A percentile compares a stretch with the other conserved stretches of the same genome.
Conservation (phyloP, 1,284 basidiomycete genomes). For the Rhodotorula sp. region DNA sequence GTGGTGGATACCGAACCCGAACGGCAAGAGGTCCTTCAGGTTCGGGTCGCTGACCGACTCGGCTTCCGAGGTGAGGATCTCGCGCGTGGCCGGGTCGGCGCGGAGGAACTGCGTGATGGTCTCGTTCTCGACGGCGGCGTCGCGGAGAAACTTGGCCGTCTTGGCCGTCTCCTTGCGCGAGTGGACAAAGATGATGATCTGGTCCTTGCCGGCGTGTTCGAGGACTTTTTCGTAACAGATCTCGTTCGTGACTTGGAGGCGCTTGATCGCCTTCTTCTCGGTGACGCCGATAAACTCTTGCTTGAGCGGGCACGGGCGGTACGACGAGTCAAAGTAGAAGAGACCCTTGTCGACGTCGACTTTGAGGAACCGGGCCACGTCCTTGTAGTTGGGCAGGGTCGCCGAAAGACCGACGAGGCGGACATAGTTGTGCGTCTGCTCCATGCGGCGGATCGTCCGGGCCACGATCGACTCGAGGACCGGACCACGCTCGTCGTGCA, state of each 20-base stretch:
- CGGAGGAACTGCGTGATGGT: constrained; percentile 93
- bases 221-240: constrained; percentile 99
- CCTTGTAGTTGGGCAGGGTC: constrained; percentile 95
- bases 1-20: constrained; percentile 97
- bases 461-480: constrained; percentile 92
- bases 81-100: constrained; percentile 81
- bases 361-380: constrained; percentile 97
- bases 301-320: constrained; percentile 90
- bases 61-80: constrained; percentile 81
- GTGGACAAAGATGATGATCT: constrained; percentile 94
- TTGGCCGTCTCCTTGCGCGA: constrained; percentile 98
- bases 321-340: constrained; percentile 95
- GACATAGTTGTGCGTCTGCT: constrained; percentile 88
- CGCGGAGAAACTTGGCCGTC: constrained; percentile 91
- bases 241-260: constrained; percentile 97
- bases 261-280: constrained; percentile 99
- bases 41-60: constrained; percentile 80
- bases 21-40: constrained; percentile 86
- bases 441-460: constrained; percentile 89
- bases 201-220: constrained; percentile 76
- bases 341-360: constrained; percentile 89
- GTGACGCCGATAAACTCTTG: constrained; percentile 98
- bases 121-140: constrained; percentile 94
- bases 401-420: constrained; percentile 94
- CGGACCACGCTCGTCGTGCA: constrained; percentile 98